A percentile compares a stretch with the other conserved stretches of the same genome.
phyloP scores from a whole-genome alignment of 139 green algal genomes.

The Chlorella sorokiniana region DNA sequence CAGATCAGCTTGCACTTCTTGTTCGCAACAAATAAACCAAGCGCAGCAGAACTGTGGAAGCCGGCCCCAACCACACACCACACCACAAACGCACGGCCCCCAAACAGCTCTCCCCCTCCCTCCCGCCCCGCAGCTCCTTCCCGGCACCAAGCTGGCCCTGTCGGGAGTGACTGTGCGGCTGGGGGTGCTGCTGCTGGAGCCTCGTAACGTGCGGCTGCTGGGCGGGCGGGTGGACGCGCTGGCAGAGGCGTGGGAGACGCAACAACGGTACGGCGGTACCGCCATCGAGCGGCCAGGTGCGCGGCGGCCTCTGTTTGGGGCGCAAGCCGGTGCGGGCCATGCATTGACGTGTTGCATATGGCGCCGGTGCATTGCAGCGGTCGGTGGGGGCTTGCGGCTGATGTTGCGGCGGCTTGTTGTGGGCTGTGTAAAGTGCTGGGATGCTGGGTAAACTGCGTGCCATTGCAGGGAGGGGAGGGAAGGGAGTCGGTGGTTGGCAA shows the following conservation, averaged over 20 bases:
- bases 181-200: constrained; percentile 49
- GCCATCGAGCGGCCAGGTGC: not conserved
- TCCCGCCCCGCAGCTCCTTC: constrained; percentile 28
- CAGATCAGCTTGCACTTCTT: too few relatives aligned
- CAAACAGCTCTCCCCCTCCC: not conserved
- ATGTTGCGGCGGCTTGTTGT: too few relatives aligned
- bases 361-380: too few relatives aligned
- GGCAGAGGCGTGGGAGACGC: constrained; percentile 48
- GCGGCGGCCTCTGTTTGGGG: not conserved
- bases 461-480: too few relatives aligned
- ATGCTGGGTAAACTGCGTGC: too few relatives aligned
- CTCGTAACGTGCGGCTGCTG: constrained; percentile 30
- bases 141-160: constrained; percentile 35
- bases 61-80: not conserved
- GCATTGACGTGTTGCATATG: too few relatives aligned
- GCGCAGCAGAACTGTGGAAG: not conserved
- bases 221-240: constrained; percentile 51
- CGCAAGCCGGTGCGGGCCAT: too few relatives aligned
- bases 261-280: constrained; percentile 51
- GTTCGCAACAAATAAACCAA: too few relatives aligned
- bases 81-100: not conserved
- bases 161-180: not conserved
- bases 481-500: too few relatives aligned
- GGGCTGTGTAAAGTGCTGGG: too few relatives aligned
- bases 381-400: too few relatives aligned